These are phyloP conservation scores for Trapa incisa DNA, from an alignment of 345 rosid species.

Conservation along the genomic window DNA sequence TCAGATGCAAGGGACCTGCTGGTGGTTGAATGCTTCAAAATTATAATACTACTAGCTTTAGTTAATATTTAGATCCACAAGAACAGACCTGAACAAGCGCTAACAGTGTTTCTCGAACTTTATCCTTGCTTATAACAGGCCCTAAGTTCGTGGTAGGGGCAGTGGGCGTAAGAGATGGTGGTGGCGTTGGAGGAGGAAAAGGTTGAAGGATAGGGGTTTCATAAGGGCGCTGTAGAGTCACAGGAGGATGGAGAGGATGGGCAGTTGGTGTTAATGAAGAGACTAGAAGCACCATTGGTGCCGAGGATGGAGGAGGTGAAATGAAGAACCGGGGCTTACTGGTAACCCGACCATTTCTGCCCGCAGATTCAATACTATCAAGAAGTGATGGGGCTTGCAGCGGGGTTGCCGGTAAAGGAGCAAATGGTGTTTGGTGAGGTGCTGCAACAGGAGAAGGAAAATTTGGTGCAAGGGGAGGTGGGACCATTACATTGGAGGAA, in stretches of 20 bases:
- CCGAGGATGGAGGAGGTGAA: constrained; percentile 31
- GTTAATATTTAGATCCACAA: neutral
- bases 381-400: constrained; percentile 31
- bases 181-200: constrained; percentile 87
- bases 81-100: constrained; percentile 65
- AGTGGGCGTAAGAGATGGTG: constrained; percentile 71
- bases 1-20: neutral
- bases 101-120: constrained; percentile 61
- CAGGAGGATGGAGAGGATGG: constrained; percentile 46
- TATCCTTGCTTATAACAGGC: constrained; percentile 52
- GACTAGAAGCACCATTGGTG: constrained; percentile 29
- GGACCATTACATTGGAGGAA: constrained; percentile 21
- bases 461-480: constrained; percentile 30
- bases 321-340: constrained; percentile 66
- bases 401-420: constrained; percentile 29
- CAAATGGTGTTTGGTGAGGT: constrained; percentile 36
- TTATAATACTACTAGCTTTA: neutral
- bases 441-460: constrained; percentile 26
- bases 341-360: constrained; percentile 26
- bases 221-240: constrained; percentile 43
- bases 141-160: constrained; percentile 26
- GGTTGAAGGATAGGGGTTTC: constrained; percentile 90
- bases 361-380: constrained; percentile 33
- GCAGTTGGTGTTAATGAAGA: constrained; percentile 42
- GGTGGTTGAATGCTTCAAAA: neutral